phyloP scores from a whole-genome alignment of 352 stramenopile genomes.

The Aphanomyces euteiches region DNA sequence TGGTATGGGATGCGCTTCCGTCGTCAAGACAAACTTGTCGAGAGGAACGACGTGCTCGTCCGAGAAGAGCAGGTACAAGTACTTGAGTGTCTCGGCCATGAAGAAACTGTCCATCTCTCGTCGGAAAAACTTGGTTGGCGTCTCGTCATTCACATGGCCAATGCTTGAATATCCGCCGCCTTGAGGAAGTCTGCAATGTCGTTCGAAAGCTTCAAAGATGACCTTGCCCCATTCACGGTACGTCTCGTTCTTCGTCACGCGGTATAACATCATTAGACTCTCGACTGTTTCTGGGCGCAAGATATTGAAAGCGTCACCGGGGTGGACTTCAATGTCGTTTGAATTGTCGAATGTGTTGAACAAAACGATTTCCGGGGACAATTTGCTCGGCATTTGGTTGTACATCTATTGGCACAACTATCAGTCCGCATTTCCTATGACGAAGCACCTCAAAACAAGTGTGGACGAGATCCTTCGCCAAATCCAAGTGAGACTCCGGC shows the following conservation, averaged over 20 bases:
- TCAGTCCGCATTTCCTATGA: not conserved
- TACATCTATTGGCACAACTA: conserved; percentile 59
- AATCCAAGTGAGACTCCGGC: conserved; percentile 52
- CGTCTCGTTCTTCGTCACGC: conserved; percentile 83
- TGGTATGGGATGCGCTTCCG: conserved; percentile 67
- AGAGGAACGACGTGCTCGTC: conserved; percentile 67
- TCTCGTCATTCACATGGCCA: conserved; percentile 49
- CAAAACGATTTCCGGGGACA: conserved; percentile 84
- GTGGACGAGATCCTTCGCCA: conserved; percentile 74
- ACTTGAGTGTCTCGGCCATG: conserved; percentile 92
- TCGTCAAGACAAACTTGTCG: conserved; percentile 87
- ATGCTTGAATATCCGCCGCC: conserved; percentile 61
- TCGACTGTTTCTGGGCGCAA: conserved; percentile 90
- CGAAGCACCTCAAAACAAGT: conserved; percentile 54
- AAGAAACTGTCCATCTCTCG: conserved; percentile 91
- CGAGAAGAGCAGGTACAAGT: conserved; percentile 89
- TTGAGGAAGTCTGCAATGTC: conserved; percentile 56
- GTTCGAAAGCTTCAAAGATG: conserved; percentile 86
- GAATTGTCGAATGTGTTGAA: conserved; percentile 59
- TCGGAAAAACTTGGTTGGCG: conserved; percentile 43
- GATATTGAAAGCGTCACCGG: conserved; percentile 72
- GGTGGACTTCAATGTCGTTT: conserved; percentile 50
- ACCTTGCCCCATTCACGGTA: conserved; percentile 80
- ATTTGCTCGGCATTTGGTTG: conserved; percentile 62
- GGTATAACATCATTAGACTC: conserved; percentile 89